Conservation (phyloP, 495 filamentous ascomycete species). For the Parathielavia appendiculata region DNA sequence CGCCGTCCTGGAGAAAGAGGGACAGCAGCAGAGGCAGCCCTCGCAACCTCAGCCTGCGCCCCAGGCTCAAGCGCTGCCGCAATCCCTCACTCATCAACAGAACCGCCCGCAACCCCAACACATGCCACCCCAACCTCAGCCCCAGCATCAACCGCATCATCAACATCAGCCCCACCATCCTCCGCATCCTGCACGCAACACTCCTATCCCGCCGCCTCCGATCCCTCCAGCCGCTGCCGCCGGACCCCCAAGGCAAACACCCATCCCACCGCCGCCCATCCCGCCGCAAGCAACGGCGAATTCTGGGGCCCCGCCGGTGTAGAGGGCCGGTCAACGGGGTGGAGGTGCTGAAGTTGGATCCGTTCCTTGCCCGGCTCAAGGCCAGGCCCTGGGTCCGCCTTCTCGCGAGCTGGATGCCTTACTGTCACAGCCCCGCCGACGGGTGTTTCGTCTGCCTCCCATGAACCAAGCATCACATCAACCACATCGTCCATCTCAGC, state of each 20-base stretch:
- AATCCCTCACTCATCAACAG: neutral
- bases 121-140: constrained; percentile 8
- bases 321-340: neutral
- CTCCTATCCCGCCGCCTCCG: constrained; percentile 29
- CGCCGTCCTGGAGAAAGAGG: constrained; percentile 40
- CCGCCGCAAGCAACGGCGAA: constrained; percentile 19
- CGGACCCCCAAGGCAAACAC: constrained; percentile 27
- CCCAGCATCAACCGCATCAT: neutral
- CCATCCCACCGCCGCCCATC: constrained; percentile 33
- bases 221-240: constrained; percentile 18
- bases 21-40: constrained; percentile 14
- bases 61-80: constrained; percentile 10
- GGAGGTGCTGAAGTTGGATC: neutral
- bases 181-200: constrained; percentile 21
- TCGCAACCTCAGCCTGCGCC: constrained; percentile 11
- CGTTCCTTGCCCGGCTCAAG: neutral
- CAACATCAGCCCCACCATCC: constrained; percentile 10
- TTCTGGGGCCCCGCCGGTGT: constrained; percentile 7
- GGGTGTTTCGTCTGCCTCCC: too few relatives aligned
- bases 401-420: too few relatives aligned
- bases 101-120: neutral
- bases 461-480: too few relatives aligned
- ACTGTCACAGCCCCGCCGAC: too few relatives aligned
- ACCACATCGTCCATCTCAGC: too few relatives aligned
- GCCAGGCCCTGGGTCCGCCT: neutral